These are phyloP conservation scores for Penicillium aurantiogriseum DNA, from an alignment of 2,329 filamentous ascomycete genomes.

Conservation along the genomic window DNA sequence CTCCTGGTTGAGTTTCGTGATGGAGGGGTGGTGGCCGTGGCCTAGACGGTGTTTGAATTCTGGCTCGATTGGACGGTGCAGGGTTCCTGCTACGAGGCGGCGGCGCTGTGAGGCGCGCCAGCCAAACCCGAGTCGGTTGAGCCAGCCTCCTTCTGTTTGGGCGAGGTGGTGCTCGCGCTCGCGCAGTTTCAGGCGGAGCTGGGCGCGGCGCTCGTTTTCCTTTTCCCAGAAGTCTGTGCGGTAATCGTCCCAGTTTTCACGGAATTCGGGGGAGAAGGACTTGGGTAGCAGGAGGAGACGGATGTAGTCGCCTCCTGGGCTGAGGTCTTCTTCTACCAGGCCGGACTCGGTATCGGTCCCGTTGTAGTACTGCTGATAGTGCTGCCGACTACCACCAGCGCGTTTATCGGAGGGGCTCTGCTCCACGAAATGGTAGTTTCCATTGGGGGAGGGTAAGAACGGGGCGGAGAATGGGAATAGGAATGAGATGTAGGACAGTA, in stretches of 20 bases:
- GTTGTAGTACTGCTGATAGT: slow-evolving; percentile 46
- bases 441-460: slow-evolving; percentile 61
- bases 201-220: slow-evolving; percentile 83
- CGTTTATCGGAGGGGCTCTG: slow-evolving; percentile 47
- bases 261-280: slow-evolving; percentile 89
- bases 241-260: slow-evolving; percentile 96
- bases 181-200: slow-evolving; percentile 68
- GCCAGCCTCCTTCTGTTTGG: slow-evolving; percentile 66
- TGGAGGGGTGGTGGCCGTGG: slow-evolving; percentile 30
- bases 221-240: slow-evolving; percentile 94
- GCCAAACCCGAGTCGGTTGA: slow-evolving; percentile 77
- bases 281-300: slow-evolving; percentile 89
- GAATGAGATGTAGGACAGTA: slow-evolving; percentile 70
- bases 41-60: slow-evolving; percentile 28
- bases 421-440: slow-evolving; percentile 78
- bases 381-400: slow-evolving; percentile 34
- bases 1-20: slow-evolving; percentile 31
- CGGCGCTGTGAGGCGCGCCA: slow-evolving; percentile 37
- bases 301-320: slow-evolving; percentile 85
- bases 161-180: slow-evolving; percentile 67
- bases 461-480: slow-evolving; percentile 70
- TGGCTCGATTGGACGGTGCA: slow-evolving; percentile 28
- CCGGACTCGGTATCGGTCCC: slow-evolving; percentile 61
- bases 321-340: slow-evolving; percentile 80
- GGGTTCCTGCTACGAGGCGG: slow-evolving; percentile 28